These are phyloP conservation scores for Boletus rufocinnamomeus DNA, from an alignment of 768 basidiomycete species.

Conservation along the genomic window DNA sequence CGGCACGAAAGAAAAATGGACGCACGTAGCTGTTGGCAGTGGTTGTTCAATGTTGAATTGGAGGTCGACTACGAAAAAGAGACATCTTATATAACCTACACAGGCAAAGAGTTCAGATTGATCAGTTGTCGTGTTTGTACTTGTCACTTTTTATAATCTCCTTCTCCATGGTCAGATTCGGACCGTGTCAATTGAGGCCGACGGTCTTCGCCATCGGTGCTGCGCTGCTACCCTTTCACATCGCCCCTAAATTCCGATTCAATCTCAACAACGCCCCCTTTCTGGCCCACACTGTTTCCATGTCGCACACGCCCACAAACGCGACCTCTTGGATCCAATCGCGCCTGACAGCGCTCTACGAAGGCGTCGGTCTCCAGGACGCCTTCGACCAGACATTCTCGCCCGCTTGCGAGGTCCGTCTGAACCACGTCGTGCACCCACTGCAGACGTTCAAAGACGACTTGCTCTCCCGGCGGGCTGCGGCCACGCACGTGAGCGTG, in stretches of 20 bases:
- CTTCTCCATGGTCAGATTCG: not conserved
- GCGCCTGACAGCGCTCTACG: conserved; percentile 33
- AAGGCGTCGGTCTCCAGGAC: conserved; percentile 13
- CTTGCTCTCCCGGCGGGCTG: conserved; percentile 21
- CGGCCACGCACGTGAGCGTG: conserved; percentile 25
- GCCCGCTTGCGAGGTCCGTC: conserved; percentile 34
- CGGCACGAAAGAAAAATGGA: too few relatives aligned
- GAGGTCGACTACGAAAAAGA: too few relatives aligned
- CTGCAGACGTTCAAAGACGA: conserved; percentile 33
- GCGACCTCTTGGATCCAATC: conserved; percentile 34
- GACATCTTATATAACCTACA: too few relatives aligned
- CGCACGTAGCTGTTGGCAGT: too few relatives aligned
- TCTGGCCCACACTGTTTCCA: not conserved
- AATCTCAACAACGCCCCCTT: not conserved
- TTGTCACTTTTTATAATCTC: not conserved
- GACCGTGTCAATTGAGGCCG: not conserved
- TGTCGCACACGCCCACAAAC: conserved; percentile 2
- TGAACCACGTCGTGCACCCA: conserved; percentile 31
- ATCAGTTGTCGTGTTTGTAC: too few relatives aligned
- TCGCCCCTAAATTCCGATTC: not conserved
- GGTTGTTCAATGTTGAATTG: too few relatives aligned
- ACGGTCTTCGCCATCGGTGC: not conserved
- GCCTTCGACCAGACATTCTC: conserved; percentile 37
- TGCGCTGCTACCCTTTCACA: conserved; percentile 3
- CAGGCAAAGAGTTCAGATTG: too few relatives aligned